phyloP scores from a whole-genome alignment of 208 protist species.

The Crithidia fasciculata region DNA sequence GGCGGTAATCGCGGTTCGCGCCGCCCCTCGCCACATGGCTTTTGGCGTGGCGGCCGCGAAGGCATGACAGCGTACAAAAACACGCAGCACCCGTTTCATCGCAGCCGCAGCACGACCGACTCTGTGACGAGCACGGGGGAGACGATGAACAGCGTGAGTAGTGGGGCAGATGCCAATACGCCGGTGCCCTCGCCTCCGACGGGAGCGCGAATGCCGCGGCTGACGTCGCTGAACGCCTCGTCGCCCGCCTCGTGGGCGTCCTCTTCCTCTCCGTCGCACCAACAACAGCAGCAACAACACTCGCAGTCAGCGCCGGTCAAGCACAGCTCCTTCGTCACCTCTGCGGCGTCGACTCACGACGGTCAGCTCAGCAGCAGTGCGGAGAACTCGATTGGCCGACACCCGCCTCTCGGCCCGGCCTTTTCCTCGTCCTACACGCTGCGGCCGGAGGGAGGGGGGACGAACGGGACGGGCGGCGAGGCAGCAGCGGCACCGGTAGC shows the following conservation, averaged over 20 bases:
- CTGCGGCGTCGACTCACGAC: neutral
- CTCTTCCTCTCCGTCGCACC: constrained; percentile 1
- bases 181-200: constrained; percentile 5
- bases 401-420: neutral
- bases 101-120: neutral
- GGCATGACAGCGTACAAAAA: constrained; percentile 2
- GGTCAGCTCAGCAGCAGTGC: neutral
- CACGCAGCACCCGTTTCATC: neutral
- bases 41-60: neutral
- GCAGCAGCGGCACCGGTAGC: constrained; percentile 3
- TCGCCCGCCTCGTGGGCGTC: neutral
- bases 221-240: neutral
- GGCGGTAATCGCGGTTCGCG: neutral
- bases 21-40: constrained; percentile 12
- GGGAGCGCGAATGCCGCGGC: neutral
- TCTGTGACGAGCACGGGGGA: neutral
- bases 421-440: constrained; percentile 8
- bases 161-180: neutral
- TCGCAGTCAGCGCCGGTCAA: neutral
- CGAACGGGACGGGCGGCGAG: neutral
- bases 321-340: neutral
- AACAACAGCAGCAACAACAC: constrained; percentile 9
- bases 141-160: too few species aligned
- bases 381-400: neutral
- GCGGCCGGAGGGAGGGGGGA: neutral